A percentile compares a stretch with the other conserved stretches of the same genome.
These are phyloP conservation scores for Claviceps capensis DNA, from an alignment of 2,329 filamentous ascomycete species.

Conservation along the genomic window DNA sequence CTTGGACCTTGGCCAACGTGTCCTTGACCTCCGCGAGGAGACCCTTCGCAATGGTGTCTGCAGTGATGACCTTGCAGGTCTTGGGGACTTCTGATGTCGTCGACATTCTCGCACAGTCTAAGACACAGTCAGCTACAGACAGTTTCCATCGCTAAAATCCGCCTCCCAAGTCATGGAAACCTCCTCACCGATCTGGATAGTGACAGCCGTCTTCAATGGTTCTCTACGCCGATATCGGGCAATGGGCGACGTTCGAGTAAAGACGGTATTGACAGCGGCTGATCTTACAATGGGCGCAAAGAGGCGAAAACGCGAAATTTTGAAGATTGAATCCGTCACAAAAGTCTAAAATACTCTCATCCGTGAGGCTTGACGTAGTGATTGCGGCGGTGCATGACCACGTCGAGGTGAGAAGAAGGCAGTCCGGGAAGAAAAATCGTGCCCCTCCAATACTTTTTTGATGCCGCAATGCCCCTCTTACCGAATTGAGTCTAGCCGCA, in stretches of 20 bases:
- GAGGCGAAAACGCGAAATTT: background rate
- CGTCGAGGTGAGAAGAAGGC: background rate
- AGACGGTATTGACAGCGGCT: background rate
- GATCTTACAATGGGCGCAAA: background rate
- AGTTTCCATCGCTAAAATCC: no score
- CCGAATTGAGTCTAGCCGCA: slow-evolving; percentile 15
- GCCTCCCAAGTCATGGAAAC: no score
- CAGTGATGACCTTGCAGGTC: slow-evolving; percentile 87
- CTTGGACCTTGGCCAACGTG: slow-evolving; percentile 57
- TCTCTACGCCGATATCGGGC: slow-evolving; percentile 1
- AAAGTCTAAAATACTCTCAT: slow-evolving; percentile 1
- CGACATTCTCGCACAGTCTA: slow-evolving; percentile 9
- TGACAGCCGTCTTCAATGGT: background rate
- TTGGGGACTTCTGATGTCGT: slow-evolving; percentile 31
- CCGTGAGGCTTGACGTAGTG: background rate
- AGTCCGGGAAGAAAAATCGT: slow-evolving; percentile 9
- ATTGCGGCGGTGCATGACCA: slow-evolving; percentile 1
- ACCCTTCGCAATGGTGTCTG: slow-evolving; percentile 72
- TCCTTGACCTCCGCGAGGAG: slow-evolving; percentile 67
- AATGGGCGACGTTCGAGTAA: background rate
- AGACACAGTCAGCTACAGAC: no score
- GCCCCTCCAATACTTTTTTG: slow-evolving; percentile 9
- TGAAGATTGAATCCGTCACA: background rate
- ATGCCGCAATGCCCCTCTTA: slow-evolving; percentile 17
- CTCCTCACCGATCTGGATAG: background rate